phyloP scores from a whole-genome alignment of 768 basidiomycete genomes.

The Jaapia argillacea region DNA sequence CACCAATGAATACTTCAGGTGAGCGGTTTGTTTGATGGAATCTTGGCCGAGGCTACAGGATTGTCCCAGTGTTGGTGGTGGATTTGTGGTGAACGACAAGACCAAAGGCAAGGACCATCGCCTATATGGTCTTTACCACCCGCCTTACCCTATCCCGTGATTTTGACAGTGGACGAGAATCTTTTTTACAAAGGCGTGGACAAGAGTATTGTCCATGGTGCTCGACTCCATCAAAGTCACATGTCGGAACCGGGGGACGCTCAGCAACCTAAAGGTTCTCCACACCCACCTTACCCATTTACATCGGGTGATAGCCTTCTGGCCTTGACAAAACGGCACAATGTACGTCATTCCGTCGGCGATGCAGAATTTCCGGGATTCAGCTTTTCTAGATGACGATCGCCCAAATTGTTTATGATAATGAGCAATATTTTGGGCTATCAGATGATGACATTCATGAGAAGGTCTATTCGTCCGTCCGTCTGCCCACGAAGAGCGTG shows the following conservation, averaged over 20 bases:
- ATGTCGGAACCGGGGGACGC: constrained; percentile 24
- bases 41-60: not conserved
- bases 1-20: constrained; percentile 90
- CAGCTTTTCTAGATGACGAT: constrained; percentile 75
- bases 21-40: not conserved
- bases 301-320: constrained; percentile 68
- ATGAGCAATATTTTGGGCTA: constrained; percentile 76
- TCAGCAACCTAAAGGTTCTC: constrained; percentile 18
- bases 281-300: constrained; percentile 79
- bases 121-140: not conserved
- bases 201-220: constrained; percentile 69
- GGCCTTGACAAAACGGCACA: constrained; percentile 68
- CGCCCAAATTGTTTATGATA: constrained; percentile 89
- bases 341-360: constrained; percentile 40
- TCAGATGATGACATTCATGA: constrained; percentile 64
- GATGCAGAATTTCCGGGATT: too few relatives aligned
- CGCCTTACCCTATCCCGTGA: too few relatives aligned
- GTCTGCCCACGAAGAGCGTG: too few relatives aligned
- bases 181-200: constrained; percentile 90
- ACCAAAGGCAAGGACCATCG: constrained; percentile 53
- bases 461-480: constrained; percentile 37
- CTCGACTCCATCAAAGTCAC: constrained; percentile 63
- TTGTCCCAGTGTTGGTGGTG: constrained; percentile 65
- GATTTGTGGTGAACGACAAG: constrained; percentile 92
- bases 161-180: constrained; percentile 91